These are phyloP conservation scores for Cladosporium sp. DNA, from an alignment of 2,329 filamentous ascomycete species.

Conservation along the genomic window DNA sequence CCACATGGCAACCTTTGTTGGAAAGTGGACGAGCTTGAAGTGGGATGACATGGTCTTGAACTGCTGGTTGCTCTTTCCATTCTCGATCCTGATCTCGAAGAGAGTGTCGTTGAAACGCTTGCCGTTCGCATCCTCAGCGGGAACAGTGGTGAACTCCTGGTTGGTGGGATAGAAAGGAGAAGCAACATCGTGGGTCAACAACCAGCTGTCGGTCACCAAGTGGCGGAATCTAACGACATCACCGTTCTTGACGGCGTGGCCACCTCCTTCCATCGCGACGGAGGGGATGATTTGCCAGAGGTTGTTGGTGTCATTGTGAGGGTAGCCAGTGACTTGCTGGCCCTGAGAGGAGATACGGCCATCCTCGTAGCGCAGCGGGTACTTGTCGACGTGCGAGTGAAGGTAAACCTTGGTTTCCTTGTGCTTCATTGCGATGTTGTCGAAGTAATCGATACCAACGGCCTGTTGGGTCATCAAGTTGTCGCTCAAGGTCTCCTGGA, in stretches of 20 bases:
- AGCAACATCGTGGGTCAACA: conserved; percentile 93
- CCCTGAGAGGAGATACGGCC: conserved; percentile 94
- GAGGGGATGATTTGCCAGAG: conserved; percentile 88
- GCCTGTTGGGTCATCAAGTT: conserved; percentile 89
- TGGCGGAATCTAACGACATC: conserved; percentile 85
- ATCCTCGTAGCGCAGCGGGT: conserved; percentile 94
- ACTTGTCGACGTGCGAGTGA: conserved; percentile 84
- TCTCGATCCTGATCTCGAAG: conserved; percentile 88
- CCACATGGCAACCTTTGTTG: conserved; percentile 98
- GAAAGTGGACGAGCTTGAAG: conserved; percentile 93
- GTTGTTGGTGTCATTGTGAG: conserved; percentile 98
- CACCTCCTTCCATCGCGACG: conserved; percentile 50
- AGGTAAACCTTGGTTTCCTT: conserved; percentile 97
- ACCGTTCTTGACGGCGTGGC: conserved; percentile 70
- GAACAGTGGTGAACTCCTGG: conserved; percentile 91
- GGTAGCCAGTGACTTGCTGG: conserved; percentile 97
- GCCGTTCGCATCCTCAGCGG: conserved; percentile 66
- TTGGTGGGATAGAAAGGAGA: conserved; percentile 96
- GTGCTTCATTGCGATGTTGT: conserved; percentile 81
- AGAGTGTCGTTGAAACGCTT: conserved; percentile 81
- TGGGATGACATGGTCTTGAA: conserved; percentile 89
- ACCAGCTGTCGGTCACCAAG: conserved; percentile 75
- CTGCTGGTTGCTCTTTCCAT: conserved; percentile 72
- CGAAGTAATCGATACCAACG: conserved; percentile 83
- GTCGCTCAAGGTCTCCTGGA: conserved; percentile 94